Evolutionary conservation across 306 rosid species (phyloP).

Genomic region (Prunus persica): DNA sequence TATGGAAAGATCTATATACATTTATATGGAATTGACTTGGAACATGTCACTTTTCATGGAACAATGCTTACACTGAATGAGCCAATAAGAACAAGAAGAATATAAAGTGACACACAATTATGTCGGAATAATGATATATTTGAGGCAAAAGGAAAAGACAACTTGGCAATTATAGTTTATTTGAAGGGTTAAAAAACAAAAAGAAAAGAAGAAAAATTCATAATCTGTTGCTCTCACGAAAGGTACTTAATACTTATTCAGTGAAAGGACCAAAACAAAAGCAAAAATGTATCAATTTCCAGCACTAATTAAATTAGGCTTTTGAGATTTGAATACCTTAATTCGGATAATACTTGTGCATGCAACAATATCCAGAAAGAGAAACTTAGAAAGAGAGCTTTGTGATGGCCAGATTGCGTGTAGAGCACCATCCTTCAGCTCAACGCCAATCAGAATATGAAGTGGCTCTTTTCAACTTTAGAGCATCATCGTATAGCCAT

Average conservation of each 20-base stretch:
- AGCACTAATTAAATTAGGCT: too few relatives aligned
- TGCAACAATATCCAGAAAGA: background rate
- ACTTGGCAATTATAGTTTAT: background rate
- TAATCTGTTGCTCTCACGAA: background rate
- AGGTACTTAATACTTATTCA: too few relatives aligned
- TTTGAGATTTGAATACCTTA: too few relatives aligned
- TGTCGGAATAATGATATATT: background rate
- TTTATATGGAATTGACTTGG: background rate
- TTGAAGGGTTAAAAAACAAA: background rate
- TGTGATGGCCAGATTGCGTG: background rate
- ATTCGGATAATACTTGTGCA: background rate
- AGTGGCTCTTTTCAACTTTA: background rate
- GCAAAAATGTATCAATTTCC: too few relatives aligned
- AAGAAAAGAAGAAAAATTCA: background rate
- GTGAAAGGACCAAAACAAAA: too few relatives aligned
- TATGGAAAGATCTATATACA: background rate
- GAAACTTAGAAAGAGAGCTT: background rate
- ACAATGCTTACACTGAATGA: background rate
- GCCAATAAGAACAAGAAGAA: background rate
- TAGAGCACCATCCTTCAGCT: constrained; percentile 1
- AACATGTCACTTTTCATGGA: background rate
- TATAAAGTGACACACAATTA: constrained; percentile 2
- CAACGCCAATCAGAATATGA: background rate
- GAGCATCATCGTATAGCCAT: background rate
- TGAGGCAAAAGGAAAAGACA: background rate